Evolutionary conservation across 176 grass and related monocot species (phyloP), one percentile per base, ranked within the genome.

Genomic region (Triticum monococcum): DNA sequence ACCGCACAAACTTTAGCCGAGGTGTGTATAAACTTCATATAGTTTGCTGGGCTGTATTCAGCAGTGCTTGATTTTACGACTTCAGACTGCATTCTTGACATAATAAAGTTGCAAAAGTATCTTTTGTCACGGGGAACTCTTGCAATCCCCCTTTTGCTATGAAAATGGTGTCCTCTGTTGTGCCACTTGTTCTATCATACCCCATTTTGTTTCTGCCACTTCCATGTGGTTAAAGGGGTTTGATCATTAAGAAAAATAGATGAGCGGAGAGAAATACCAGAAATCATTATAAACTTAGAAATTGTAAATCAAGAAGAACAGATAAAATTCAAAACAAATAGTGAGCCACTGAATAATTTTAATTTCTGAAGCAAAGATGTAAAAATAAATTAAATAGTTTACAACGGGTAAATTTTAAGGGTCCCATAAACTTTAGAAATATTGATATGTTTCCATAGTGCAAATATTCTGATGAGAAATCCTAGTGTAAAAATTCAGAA

Each of bases 11-110:
- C 2, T 77, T 68, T 57, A 40, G 31, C 7, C 38, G 43, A 64
- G 1, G n/a, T 64, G n/a, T 64, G 45, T 75, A 74, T 75, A 83
- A 24, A 59, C 72, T 60, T 45, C 24, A 60, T 32, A 45, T 67
- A 28, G 23, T 68, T 54, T 60, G 63, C 23, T 18, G 77, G 25
- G 8, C 18, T 83, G 24, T 72, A 54, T 62, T 17, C 52, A 41
- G 32, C 7, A 72, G 65, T 72, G 50, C 81, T 83, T 41, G 68
- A 25, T 23, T 71, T 76, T 83, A 54, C 45, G 52, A 57, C 7
- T 70, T 73, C 26, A 57, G 9, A 76, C 66, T 46, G 37, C 61
- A 66, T 25, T 72, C 9, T 74, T 73, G 8, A 17, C 43, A 13
- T 79, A 75, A 31, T 38, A 79, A 73, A 46, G 12, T 24, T 43